These are phyloP conservation scores for Lipomyces oligophaga DNA, from an alignment of 805 yeast genomes.

Conservation along the genomic window DNA sequence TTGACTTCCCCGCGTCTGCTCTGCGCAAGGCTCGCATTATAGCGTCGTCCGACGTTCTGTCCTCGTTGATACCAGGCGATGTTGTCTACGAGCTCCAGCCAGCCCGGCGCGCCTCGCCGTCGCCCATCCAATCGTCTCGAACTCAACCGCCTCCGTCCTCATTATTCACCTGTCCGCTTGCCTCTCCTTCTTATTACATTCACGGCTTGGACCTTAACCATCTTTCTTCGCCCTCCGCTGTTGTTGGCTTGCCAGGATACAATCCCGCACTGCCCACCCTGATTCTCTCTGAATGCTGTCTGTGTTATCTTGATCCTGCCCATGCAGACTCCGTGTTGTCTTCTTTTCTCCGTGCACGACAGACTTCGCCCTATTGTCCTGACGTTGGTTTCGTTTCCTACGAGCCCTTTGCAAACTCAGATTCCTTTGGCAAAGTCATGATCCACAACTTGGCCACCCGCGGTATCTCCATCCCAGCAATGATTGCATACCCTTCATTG, in stretches of 20 bases:
- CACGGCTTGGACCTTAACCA: constrained; percentile 54
- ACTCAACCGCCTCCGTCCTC: neutral
- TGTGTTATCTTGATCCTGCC: constrained; percentile 60
- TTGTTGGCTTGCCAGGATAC: constrained; percentile 12
- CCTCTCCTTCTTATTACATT: constrained; percentile 47
- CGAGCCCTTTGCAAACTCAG: constrained; percentile 65
- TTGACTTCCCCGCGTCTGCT: constrained; percentile 59
- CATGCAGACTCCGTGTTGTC: constrained; percentile 46
- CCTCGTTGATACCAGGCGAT: neutral
- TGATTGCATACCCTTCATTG: constrained; percentile 50
- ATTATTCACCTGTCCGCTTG: constrained; percentile 14
- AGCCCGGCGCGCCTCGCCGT: neutral
- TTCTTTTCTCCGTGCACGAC: constrained; percentile 37
- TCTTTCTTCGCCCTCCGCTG: constrained; percentile 27
- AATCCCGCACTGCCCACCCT: constrained; percentile 51
- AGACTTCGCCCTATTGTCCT: constrained; percentile 32
- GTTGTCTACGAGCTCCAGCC: constrained; percentile 4
- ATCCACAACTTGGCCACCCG: constrained; percentile 53
- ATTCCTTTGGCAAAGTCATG: constrained; percentile 68
- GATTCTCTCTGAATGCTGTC: constrained; percentile 68
- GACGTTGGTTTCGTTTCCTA: constrained; percentile 47
- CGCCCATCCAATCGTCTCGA: neutral
- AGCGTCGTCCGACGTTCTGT: neutral
- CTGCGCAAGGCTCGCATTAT: constrained; percentile 52
- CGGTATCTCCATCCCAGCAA: constrained; percentile 59